Evolutionary conservation across 2,329 filamentous ascomycete species (phyloP), one percentile per base, ranked within the genome.

Genomic region (Furcasterigmium sp.): DNA sequence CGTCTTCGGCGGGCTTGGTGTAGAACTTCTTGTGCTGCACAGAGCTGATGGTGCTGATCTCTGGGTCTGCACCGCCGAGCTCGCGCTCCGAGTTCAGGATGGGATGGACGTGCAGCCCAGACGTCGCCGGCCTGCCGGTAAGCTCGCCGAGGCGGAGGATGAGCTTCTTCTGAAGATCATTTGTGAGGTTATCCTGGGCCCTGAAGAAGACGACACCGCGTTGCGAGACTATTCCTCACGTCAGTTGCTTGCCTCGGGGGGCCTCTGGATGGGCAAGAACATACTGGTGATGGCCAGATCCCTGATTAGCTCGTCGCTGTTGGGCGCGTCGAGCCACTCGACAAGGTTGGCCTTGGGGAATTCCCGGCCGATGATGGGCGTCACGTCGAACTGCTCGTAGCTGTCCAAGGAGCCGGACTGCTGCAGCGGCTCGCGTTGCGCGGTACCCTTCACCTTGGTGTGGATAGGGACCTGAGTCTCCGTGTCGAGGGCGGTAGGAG

Each of bases 141-240:
- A 84, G 65, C 52, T 77, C 64, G 8, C 82, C 82, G 2, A 86
- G 68, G 1, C 72, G 69, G 11, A 79, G 68, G 26, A 78, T 74
- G 0, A 85, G 62, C 19, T 72, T 59, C 60, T 85, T 85, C 52
- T 82, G 78, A 6, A 80, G 65, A 0, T 76, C 75, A 50, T 82
- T 73, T 50, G 68, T 69, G 6, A 82, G 60, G 48, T 73, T 67
- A 52, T 79, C 64, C 47, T 85, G 81, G 9, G 70, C 67, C 13
- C 80, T 74, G 58, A 84, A 80, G 60, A 84, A 82, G 32, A 84
- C 79, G 3, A 84, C 80, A 2, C 79, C 79, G 13, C 81, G 70
- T 48, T 76, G 72, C 1, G 80, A 81, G 48, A 83, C 78, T 81
- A 38, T 3, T 10, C 1, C 8, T 2, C 4, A 15, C 2, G 11